Percentiles rank a stretch among this genome's conserved stretches.
Conservation (phyloP, 2,329 filamentous ascomycete species). For the Macroventuria anomochaeta region DNA sequence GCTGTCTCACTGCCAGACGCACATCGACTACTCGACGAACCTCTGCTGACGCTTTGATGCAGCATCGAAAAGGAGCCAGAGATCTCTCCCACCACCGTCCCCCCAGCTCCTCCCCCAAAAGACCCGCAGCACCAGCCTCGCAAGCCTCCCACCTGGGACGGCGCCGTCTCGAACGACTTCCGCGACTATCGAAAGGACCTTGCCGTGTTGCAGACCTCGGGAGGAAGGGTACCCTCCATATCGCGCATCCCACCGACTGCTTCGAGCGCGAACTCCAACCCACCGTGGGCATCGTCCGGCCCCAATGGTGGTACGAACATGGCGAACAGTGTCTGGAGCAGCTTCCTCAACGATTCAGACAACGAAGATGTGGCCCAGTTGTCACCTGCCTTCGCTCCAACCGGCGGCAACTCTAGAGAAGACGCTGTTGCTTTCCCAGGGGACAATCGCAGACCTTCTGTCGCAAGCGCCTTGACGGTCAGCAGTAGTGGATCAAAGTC, state of each 20-base stretch:
- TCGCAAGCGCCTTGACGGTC: slow-evolving; percentile 84
- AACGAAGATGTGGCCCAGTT: slow-evolving; percentile 73
- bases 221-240: slow-evolving; percentile 64
- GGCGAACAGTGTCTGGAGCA: slow-evolving; percentile 56
- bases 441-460: slow-evolving; percentile 83
- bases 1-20: slow-evolving; percentile 29
- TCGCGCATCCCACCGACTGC: slow-evolving; percentile 64
- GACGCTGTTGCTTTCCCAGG: slow-evolving; percentile 54
- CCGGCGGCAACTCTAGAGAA: slow-evolving; percentile 59
- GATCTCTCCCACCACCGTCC: slow-evolving; percentile 49
- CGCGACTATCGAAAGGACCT: slow-evolving; percentile 75
- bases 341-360: slow-evolving; percentile 77
- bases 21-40: slow-evolving; percentile 15
- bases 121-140: slow-evolving; percentile 43
- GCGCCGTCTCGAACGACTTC: slow-evolving; percentile 64
- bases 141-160: slow-evolving; percentile 60
- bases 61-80: slow-evolving; percentile 56
- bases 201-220: slow-evolving; percentile 68
- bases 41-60: slow-evolving; percentile 36
- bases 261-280: slow-evolving; percentile 58
- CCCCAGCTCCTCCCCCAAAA: slow-evolving; percentile 46
- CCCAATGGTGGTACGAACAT: slow-evolving; percentile 50
- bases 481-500: slow-evolving; percentile 85
- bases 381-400: slow-evolving; percentile 69
- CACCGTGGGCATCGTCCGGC: slow-evolving; percentile 59